These are phyloP conservation scores for Selaginella tamariscina DNA, from an alignment of 75 land plant species.

Conservation along the genomic window DNA sequence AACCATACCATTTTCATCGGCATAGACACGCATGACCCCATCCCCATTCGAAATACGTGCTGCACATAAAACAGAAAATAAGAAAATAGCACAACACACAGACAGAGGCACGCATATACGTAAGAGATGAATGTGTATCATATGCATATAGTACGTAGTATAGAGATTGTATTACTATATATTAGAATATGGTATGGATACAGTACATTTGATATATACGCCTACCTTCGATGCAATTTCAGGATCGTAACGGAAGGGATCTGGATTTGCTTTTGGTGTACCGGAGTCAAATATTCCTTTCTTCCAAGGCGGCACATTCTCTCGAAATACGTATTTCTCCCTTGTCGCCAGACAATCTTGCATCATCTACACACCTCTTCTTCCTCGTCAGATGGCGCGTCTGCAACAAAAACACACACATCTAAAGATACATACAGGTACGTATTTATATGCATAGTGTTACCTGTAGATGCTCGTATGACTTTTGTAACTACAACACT, in stretches of 20 bases:
- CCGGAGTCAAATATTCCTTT: slow-evolving; percentile 69
- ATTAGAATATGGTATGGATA: no score
- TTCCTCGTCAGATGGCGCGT: slow-evolving; percentile 74
- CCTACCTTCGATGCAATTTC: slow-evolving; percentile 32
- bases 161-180: no score
- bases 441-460: no score
- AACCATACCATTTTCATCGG: slow-evolving; percentile 55
- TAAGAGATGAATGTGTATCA: no score
- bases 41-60: slow-evolving; percentile 81
- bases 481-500: no score
- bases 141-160: no score
- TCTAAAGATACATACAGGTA: no score
- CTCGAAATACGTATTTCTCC: slow-evolving; percentile 62
- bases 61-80: slow-evolving; percentile 24
- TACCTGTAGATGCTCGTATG: no score
- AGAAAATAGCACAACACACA: slow-evolving; percentile 2
- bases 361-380: slow-evolving; percentile 59
- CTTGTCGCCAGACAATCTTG: slow-evolving; percentile 80
- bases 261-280: slow-evolving; percentile 67
- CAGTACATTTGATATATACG: neutral
- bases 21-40: slow-evolving; percentile 87
- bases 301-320: slow-evolving; percentile 77
- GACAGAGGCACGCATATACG: no score
- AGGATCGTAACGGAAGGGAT: slow-evolving; percentile 58
- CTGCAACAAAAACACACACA: slow-evolving; percentile 29